phyloP scores from a whole-genome alignment of 2,329 filamentous ascomycete species.

The Pseudogymnoascus sp. region DNA sequence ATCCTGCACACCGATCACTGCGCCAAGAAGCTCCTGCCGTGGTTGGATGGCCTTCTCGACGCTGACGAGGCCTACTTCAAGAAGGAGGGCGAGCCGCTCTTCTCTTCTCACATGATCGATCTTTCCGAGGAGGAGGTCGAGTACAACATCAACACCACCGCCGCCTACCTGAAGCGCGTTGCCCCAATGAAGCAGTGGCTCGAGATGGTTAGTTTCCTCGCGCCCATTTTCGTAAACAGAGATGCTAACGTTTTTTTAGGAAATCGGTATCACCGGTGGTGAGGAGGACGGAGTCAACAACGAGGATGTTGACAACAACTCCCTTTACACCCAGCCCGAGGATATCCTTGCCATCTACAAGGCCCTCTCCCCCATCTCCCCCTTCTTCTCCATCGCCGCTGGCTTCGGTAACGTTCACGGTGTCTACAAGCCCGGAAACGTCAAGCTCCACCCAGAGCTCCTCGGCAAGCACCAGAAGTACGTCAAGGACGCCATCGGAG shows the following conservation, averaged over 20 bases:
- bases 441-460: constrained; percentile 91
- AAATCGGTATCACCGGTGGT: constrained; percentile 91
- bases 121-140: constrained; percentile 85
- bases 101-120: constrained; percentile 98
- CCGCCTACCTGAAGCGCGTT: constrained; percentile 85
- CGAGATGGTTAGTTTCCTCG: constrained; percentile 67
- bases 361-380: constrained; percentile 73
- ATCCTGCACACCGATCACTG: constrained; percentile 97
- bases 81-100: constrained; percentile 82
- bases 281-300: constrained; percentile 99
- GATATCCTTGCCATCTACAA: constrained; percentile 90
- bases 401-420: constrained; percentile 99
- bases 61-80: constrained; percentile 95
- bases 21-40: constrained; percentile 98
- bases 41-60: constrained; percentile 92
- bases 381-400: constrained; percentile 96
- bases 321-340: constrained; percentile 95
- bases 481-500: constrained; percentile 70
- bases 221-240: not conserved
- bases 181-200: constrained; percentile 98
- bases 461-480: constrained; percentile 93
- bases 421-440: constrained; percentile 97
- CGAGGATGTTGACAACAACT: constrained; percentile 92
- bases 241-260: constrained; percentile 32
- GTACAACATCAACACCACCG: constrained; percentile 86